A percentile compares a stretch with the other conserved stretches of the same genome.
Conservation (phyloP, 2,329 filamentous ascomycete genomes). For the Xylaria sp. region DNA sequence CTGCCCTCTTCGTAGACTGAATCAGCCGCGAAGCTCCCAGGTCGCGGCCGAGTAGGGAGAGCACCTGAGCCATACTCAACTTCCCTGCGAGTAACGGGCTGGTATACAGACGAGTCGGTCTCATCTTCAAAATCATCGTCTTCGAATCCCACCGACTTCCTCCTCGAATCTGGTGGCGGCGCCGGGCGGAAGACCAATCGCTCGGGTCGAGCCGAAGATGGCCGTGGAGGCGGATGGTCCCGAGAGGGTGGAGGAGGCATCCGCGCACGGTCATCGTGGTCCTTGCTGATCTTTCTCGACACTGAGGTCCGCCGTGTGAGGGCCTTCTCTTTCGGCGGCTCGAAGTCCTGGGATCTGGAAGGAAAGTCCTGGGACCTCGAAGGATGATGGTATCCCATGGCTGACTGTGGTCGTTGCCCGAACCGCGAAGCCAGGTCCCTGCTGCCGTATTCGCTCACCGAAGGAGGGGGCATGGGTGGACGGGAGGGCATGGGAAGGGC, state of each 20-base stretch:
- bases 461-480: constrained; percentile 17
- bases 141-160: constrained; percentile 37
- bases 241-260: constrained; percentile 47
- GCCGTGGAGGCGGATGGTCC: constrained; percentile 42
- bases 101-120: constrained; percentile 23
- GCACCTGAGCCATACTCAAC: constrained; percentile 35
- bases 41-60: constrained; percentile 26
- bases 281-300: constrained; percentile 40
- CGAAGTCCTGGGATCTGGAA: constrained; percentile 47
- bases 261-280: constrained; percentile 47
- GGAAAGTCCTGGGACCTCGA: constrained; percentile 48
- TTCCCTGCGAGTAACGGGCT: constrained; percentile 25
- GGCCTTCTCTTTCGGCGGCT: constrained; percentile 41
- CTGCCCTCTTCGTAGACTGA: constrained; percentile 22
- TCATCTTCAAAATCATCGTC: constrained; percentile 31
- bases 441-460: constrained; percentile 20
- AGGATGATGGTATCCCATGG: constrained; percentile 44
- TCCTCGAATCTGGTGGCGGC: constrained; percentile 26
- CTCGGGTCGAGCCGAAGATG: constrained; percentile 38
- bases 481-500: constrained; percentile 26
- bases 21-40: constrained; percentile 28
- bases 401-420: constrained; percentile 40
- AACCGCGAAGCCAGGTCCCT: constrained; percentile 35
- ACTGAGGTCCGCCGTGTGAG: constrained; percentile 48
- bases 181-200: constrained; percentile 37